Base-by-base conservation (phyloP, 192 early-diverging fungal species). In the Backusella tuberculispora region DNA sequence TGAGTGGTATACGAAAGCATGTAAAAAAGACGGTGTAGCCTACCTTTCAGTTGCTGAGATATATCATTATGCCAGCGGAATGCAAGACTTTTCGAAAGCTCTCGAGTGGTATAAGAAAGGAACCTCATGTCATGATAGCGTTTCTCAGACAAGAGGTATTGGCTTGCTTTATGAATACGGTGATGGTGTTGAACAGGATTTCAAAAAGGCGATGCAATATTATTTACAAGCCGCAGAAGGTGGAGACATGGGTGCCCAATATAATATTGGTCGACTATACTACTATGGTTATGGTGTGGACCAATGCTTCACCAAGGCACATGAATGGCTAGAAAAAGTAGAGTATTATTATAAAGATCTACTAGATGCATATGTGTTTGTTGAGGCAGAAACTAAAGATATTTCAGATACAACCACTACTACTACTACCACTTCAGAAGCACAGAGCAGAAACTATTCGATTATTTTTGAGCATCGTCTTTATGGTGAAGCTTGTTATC, bases 131-230 rank as follows among this genome's bases (percentile, higher is more conserved):
- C 9, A 13, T 21, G 10, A 26, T 60, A 8, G 26, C 12, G n/a
- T 3, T 5, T 60, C 13, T 12, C 21, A 19, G 26, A 10, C 26
- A 12, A 60, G 53, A 29, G 26, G 26, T 5, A 60, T 60, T 13
- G 53, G 53, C 19, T 60, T 60, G 13, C 53, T 60, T 24, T 60
- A 60, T 60, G 53, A 60, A 60, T 24, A 60, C 9, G 53, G 53
- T 9, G 53, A 60, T 10, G 53, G 53, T 26, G 53, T 60, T n/a
- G 21, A 60, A 26, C 53, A 60, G 12, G 13, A 12, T 26, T 60
- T 26, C 4, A 60, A 60, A n/a, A 24, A 26, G 21, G 53, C 53
- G 4, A 0, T 60, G 12, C 21, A 60, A 24, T 60, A 26, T 4
- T 60, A 60, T 12, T 26, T 60, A 12, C 10, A 60, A 26, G 21